Conservation (phyloP, 306 rosid genomes). For the Pterocarpus macrocarpus region DNA sequence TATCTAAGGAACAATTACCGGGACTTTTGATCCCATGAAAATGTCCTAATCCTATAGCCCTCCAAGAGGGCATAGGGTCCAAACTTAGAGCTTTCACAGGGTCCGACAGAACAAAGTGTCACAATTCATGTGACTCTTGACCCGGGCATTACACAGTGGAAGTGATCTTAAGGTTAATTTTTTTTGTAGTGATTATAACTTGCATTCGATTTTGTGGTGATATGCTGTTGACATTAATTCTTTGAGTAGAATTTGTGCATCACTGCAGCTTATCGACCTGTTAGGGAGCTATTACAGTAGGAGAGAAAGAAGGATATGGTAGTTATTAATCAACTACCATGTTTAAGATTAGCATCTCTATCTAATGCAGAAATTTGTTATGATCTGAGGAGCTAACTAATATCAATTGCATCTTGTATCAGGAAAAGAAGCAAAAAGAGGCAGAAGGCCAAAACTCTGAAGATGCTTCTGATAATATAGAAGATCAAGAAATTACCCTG, state of each 20-base stretch:
- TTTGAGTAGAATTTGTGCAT: too few relatives aligned
- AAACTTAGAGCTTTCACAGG: too few relatives aligned
- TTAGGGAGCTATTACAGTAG: conserved; percentile 85
- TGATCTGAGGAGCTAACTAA: conserved; percentile 2
- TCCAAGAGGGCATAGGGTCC: too few relatives aligned
- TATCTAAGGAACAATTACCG: too few relatives aligned
- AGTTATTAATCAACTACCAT: conserved; percentile 36
- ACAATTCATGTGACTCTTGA: too few relatives aligned
- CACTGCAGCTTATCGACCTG: conserved; percentile 95
- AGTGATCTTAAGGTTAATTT: too few relatives aligned
- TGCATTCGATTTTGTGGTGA: conserved; percentile 1
- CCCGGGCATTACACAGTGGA: too few relatives aligned
- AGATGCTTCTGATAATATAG: conserved; percentile 60
- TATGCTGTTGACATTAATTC: conserved; percentile 41
- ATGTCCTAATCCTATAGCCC: too few relatives aligned
- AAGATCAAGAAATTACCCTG: conserved; percentile 64
- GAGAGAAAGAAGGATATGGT: conserved; percentile 87
- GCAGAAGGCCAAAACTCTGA: conserved; percentile 62
- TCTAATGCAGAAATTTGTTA: background rate
- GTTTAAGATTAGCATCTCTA: background rate
- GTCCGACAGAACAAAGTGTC: too few relatives aligned
- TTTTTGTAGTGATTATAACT: too few relatives aligned
- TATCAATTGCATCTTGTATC: conserved; percentile 33
- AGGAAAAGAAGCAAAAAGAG: conserved; percentile 81
- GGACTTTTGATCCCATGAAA: too few relatives aligned